These are phyloP conservation scores for Protomyces macrosporus DNA, from an alignment of 1,139 yeast species.

Conservation along the genomic window DNA sequence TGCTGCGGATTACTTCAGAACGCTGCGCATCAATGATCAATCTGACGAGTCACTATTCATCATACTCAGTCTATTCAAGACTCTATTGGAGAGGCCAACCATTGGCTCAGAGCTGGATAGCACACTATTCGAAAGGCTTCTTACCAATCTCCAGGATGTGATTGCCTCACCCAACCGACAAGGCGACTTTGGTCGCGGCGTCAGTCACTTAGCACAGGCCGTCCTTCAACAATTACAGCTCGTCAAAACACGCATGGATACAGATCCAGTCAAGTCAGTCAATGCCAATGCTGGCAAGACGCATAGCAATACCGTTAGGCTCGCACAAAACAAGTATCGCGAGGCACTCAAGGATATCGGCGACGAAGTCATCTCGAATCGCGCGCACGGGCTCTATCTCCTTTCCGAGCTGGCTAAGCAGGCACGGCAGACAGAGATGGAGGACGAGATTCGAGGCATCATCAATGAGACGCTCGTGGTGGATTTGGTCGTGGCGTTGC, in stretches of 20 bases:
- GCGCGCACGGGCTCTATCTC: conserved; percentile 77
- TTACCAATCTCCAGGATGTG: not conserved
- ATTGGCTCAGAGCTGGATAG: not conserved
- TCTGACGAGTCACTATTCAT: not conserved
- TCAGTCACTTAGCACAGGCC: not conserved
- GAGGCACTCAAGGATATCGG: conserved; percentile 42
- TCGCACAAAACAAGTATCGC: conserved; percentile 2
- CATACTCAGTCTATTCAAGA: not conserved
- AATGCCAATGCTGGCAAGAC: not conserved
- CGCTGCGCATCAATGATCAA: not conserved
- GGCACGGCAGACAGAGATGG: conserved; percentile 28
- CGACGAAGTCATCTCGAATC: conserved; percentile 75
- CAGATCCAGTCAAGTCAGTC: not conserved
- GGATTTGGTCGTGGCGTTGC: conserved; percentile 50
- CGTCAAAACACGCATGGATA: not conserved
- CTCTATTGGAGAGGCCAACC: not conserved
- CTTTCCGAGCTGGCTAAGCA: conserved; percentile 51
- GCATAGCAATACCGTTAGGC: not conserved
- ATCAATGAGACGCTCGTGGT: conserved; percentile 54
- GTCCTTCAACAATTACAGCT: not conserved
- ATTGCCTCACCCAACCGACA: not conserved
- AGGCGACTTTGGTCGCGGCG: not conserved
- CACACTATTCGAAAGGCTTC: not conserved
- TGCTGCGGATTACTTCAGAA: no score
- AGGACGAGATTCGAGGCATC: conserved; percentile 48